phyloP scores from a whole-genome alignment of 352 stramenopile species.

The Pseudoperonospora humuli region DNA sequence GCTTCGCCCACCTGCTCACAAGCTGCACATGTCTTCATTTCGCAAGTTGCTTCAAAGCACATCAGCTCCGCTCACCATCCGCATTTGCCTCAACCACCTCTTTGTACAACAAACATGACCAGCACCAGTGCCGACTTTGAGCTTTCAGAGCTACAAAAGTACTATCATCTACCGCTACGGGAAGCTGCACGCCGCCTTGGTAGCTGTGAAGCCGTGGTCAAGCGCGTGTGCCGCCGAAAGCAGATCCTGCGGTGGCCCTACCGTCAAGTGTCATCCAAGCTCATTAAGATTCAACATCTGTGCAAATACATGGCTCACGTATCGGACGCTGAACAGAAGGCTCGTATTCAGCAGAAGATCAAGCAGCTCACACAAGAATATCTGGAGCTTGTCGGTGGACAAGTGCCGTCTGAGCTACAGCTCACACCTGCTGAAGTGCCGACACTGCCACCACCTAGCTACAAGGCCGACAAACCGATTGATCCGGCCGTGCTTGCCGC shows the following conservation, averaged over 20 bases:
- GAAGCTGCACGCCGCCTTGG: constrained; percentile 65
- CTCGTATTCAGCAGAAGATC: constrained; percentile 71
- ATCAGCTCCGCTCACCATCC: constrained; percentile 8
- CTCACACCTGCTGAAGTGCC: constrained; percentile 46
- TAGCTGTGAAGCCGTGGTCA: constrained; percentile 76
- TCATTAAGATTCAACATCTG: constrained; percentile 82
- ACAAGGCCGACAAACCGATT: constrained; percentile 33
- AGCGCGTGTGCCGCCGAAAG: constrained; percentile 71
- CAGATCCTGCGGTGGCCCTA: constrained; percentile 81
- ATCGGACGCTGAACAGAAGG: constrained; percentile 53
- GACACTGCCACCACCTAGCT: constrained; percentile 38
- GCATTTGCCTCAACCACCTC: neutral
- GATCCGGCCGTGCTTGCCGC: constrained; percentile 48
- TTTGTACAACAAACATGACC: constrained; percentile 17
- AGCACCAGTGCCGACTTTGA: constrained; percentile 68
- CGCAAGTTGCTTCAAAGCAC: constrained; percentile 26
- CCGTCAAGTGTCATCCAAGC: constrained; percentile 76
- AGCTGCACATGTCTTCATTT: constrained; percentile 29
- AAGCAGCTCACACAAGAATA: constrained; percentile 77
- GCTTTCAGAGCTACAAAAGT: constrained; percentile 73
- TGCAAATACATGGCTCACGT: constrained; percentile 83
- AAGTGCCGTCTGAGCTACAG: constrained; percentile 67
- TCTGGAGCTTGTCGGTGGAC: constrained; percentile 61
- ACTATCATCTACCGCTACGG: constrained; percentile 77
- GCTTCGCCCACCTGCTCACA: constrained; percentile 14